A percentile compares a stretch with the other conserved stretches of the same genome.
Evolutionary conservation across 2,329 filamentous ascomycete genomes (phyloP).

Genomic region (Parastagonospora avenae): DNA sequence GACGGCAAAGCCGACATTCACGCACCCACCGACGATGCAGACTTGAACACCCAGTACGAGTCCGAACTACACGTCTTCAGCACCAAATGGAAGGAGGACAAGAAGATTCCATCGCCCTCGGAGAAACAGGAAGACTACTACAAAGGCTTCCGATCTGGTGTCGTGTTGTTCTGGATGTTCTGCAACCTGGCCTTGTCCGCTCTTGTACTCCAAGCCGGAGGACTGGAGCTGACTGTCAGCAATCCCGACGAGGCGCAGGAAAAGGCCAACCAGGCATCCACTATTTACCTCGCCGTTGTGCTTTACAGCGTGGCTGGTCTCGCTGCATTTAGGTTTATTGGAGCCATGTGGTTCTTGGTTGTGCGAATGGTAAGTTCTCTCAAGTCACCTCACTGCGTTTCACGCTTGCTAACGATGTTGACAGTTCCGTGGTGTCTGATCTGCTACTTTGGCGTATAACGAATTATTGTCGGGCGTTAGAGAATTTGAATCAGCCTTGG

Average conservation of each 20-base stretch:
- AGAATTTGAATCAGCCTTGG: conserved; percentile 3
- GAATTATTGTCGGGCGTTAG: conserved; percentile 8
- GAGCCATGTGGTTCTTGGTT: conserved; percentile 90
- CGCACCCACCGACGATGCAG: conserved; percentile 85
- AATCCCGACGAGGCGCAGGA: conserved; percentile 47
- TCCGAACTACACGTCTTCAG: conserved; percentile 76
- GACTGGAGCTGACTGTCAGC: conserved; percentile 64
- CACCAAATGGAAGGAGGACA: conserved; percentile 74
- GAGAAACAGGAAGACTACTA: conserved; percentile 99
- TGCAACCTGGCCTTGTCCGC: conserved; percentile 89
- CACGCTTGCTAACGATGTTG: conserved; percentile 29
- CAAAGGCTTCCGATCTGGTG: conserved; percentile 88
- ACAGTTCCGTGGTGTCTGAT: conserved; percentile 58
- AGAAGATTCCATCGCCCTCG: conserved; percentile 62
- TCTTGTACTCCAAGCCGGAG: conserved; percentile 83
- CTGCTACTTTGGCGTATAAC: neutral
- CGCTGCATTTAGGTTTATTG: conserved; percentile 84
- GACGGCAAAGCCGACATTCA: conserved; percentile 93
- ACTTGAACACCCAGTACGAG: conserved; percentile 95
- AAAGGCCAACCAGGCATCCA: conserved; percentile 63
- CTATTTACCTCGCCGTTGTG: conserved; percentile 84
- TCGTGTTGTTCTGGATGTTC: conserved; percentile 96
- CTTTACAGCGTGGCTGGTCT: conserved; percentile 87
- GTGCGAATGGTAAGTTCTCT: conserved; percentile 46
- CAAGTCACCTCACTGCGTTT: neutral